These are phyloP conservation scores for Crithidia acanthocephali DNA, from an alignment of 208 protist genomes.

Conservation along the genomic window DNA sequence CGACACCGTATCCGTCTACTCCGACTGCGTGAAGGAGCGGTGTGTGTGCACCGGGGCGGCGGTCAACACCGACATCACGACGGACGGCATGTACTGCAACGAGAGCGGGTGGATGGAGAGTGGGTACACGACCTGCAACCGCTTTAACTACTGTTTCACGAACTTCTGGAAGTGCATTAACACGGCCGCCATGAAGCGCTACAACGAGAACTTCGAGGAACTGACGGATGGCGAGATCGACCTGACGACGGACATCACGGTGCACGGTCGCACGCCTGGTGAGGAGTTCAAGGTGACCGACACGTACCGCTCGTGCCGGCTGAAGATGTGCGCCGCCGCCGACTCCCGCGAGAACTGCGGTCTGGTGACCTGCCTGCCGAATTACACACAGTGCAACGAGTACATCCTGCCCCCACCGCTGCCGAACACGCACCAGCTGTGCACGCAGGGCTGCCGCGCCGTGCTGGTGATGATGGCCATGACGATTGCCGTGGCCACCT, in stretches of 20 bases:
- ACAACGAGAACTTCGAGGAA: conserved; percentile 3
- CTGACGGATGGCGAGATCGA: conserved; percentile 24
- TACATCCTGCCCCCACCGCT: conserved; percentile 57
- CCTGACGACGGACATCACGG: conserved; percentile 32
- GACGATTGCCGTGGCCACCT: conserved; percentile 42
- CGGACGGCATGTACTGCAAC: conserved; percentile 49
- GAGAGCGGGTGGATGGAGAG: conserved; percentile 39
- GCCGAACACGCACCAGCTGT: conserved; percentile 49
- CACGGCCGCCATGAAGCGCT: conserved; percentile 20
- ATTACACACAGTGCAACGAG: conserved; percentile 71
- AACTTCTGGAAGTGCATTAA: conserved; percentile 57
- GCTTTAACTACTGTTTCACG: conserved; percentile 49
- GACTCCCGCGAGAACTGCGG: conserved; percentile 57
- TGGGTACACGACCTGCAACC: conserved; percentile 54
- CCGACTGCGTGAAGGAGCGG: conserved; percentile 47
- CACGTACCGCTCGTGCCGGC: conserved; percentile 43
- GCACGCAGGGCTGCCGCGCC: conserved; percentile 66
- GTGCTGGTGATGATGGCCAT: conserved; percentile 63
- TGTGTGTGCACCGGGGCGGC: conserved; percentile 47
- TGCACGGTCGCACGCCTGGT: conserved; percentile 44
- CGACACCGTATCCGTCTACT: conserved; percentile 37
- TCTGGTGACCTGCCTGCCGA: conserved; percentile 60
- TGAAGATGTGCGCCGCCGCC: conserved; percentile 48
- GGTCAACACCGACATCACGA: conserved; percentile 24
- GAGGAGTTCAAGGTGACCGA: conserved; percentile 47